Conservation (phyloP, 495 filamentous ascomycete genomes). For the Daldinia grandis region DNA sequence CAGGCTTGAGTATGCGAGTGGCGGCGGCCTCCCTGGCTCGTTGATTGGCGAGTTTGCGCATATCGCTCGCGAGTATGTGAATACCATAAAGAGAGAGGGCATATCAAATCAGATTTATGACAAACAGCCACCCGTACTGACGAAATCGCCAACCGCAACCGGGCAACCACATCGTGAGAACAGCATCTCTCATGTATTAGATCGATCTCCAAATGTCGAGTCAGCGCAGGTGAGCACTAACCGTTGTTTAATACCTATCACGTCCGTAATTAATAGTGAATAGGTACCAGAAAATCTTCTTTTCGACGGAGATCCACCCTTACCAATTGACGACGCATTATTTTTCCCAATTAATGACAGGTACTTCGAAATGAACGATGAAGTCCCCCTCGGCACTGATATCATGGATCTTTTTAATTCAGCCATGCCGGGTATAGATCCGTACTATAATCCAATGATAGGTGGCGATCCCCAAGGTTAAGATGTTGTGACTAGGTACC, state of each 20-base stretch:
- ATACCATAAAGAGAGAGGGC: conserved; percentile 26
- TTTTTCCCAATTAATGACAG: conserved; percentile 30
- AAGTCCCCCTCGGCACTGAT: conserved; percentile 27
- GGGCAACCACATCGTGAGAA: conserved; percentile 3
- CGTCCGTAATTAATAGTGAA: not conserved
- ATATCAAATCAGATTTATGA: conserved; percentile 11
- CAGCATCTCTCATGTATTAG: not conserved
- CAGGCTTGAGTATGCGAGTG: conserved; percentile 46
- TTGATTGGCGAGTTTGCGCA: conserved; percentile 46
- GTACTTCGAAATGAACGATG: conserved; percentile 25
- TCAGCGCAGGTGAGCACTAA: conserved; percentile 7
- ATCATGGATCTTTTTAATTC: conserved; percentile 38
- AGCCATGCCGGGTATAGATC: conserved; percentile 26
- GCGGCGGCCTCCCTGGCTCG: conserved; percentile 45
- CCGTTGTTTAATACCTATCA: not conserved
- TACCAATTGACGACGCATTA: conserved; percentile 17
- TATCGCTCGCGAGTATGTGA: conserved; percentile 49
- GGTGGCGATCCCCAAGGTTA: not conserved
- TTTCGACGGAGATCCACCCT: conserved; percentile 9
- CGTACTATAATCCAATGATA: conserved; percentile 20
- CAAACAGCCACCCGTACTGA: not conserved
- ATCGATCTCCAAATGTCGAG: not conserved
- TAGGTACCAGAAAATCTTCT: conserved; percentile 11
- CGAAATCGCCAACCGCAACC: conserved; percentile 1
- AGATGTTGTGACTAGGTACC: no score